Evolutionary conservation across 371 early-diverging fungal genomes (phyloP).

Genomic region (Funneliformis caledonium): DNA sequence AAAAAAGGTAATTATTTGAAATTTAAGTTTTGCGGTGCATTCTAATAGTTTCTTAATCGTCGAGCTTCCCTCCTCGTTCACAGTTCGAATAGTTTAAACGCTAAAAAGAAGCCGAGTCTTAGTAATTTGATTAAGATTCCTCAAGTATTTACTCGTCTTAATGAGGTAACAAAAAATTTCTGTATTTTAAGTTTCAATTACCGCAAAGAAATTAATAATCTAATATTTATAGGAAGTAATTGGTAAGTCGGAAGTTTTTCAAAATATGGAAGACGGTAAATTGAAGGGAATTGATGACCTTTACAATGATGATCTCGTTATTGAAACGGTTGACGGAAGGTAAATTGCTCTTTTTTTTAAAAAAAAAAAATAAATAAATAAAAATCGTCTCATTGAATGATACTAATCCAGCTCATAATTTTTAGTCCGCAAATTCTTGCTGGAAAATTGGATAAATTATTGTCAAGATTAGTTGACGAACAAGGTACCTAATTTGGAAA

Average conservation of each 20-base stretch:
- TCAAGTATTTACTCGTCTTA: neutral
- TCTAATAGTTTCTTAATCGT: no score
- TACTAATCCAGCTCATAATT: neutral
- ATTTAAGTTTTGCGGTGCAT: neutral
- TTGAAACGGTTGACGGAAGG: constrained; percentile 7
- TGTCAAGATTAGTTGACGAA: constrained; percentile 12
- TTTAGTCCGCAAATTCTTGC: constrained; percentile 12
- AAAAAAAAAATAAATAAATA: no score
- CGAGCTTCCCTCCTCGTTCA: neutral
- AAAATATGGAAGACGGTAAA: neutral
- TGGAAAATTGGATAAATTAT: constrained; percentile 23
- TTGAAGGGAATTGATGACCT: neutral
- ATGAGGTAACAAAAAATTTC: neutral
- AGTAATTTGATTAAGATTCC: constrained; percentile 6
- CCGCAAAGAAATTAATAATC: neutral
- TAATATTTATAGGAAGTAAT: neutral
- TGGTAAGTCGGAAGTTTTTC: neutral
- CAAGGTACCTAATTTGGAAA: neutral
- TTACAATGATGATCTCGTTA: neutral
- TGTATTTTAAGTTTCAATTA: neutral
- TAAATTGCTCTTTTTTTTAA: neutral
- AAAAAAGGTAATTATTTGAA: constrained; percentile 30
- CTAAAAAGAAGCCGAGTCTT: constrained; percentile 14
- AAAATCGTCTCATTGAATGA: neutral
- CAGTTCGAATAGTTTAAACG: constrained; percentile 22